Conservation (phyloP, 2,329 filamentous ascomycete species). For the Pseudovirgaria hyperparasitica region DNA sequence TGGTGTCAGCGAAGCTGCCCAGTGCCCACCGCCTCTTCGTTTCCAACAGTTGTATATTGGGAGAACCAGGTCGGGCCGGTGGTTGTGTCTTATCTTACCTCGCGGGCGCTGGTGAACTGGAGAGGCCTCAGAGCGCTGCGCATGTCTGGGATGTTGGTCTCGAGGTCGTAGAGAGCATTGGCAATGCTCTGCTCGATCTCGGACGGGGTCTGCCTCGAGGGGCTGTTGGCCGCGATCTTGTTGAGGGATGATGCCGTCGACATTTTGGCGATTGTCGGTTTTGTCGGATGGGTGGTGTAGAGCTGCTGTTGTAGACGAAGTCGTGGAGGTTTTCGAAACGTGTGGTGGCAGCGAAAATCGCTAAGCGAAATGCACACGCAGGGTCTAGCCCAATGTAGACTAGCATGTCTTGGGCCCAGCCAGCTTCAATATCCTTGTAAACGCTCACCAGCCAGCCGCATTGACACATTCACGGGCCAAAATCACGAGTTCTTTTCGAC, state of each 20-base stretch:
- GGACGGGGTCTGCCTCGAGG: slow-evolving; percentile 87
- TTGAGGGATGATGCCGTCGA: slow-evolving; percentile 64
- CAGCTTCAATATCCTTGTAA: too few species aligned
- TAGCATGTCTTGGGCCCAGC: too few species aligned
- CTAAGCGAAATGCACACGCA: neutral
- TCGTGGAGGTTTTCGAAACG: neutral
- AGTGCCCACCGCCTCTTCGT: slow-evolving; percentile 45
- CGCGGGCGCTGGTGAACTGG: slow-evolving; percentile 96
- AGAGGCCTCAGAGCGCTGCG: slow-evolving; percentile 91
- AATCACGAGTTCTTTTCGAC: too few species aligned
- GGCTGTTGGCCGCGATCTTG: slow-evolving; percentile 98
- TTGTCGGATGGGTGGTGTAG: neutral
- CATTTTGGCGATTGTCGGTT: slow-evolving; percentile 53
- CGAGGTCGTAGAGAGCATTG: slow-evolving; percentile 94
- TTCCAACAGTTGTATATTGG: slow-evolving; percentile 9
- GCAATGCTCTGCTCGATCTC: slow-evolving; percentile 97
- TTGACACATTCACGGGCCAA: too few species aligned
- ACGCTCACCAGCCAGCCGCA: too few species aligned
- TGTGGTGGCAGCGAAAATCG: neutral
- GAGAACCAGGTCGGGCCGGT: slow-evolving; percentile 6
- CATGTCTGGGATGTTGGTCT: slow-evolving; percentile 98
- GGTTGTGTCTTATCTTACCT: slow-evolving; percentile 61
- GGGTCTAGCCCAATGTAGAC: too few species aligned
- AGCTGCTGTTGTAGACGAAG: neutral
- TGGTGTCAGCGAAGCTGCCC: slow-evolving; percentile 44